phyloP scores from a whole-genome alignment of 306 rosid genomes.

The Malus sylvestris region DNA sequence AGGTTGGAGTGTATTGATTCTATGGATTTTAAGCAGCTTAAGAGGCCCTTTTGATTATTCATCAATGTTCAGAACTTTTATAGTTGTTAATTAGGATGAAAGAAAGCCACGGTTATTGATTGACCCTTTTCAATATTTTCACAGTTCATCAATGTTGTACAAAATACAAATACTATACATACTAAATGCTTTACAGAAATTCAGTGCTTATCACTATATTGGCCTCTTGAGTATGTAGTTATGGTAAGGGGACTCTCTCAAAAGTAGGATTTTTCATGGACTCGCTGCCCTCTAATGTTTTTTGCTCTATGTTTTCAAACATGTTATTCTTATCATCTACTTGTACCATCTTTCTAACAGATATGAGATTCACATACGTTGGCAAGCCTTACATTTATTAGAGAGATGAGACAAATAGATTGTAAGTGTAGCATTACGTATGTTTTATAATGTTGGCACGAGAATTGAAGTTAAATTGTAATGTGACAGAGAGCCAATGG shows the following conservation, averaged over 20 bases:
- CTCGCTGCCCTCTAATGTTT: too few relatives aligned
- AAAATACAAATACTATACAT: neutral
- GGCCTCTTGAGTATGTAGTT: neutral
- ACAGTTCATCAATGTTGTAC: neutral
- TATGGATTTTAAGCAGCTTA: constrained; percentile 40
- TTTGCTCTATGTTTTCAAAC: too few relatives aligned
- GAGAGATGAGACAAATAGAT: too few relatives aligned
- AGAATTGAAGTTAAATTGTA: too few relatives aligned
- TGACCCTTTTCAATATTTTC: neutral
- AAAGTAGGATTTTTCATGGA: too few relatives aligned
- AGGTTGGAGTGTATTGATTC: constrained; percentile 41
- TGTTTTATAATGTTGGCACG: too few relatives aligned
- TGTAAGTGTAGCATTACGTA: too few relatives aligned
- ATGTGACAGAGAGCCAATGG: too few relatives aligned
- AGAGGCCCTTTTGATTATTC: constrained; percentile 32
- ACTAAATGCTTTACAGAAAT: neutral
- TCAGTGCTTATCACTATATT: neutral
- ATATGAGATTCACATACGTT: accelerated
- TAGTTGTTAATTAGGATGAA: neutral
- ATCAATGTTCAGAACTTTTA: neutral
- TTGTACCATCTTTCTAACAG: too few relatives aligned
- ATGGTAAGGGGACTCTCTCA: too few relatives aligned
- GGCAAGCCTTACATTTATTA: too few relatives aligned
- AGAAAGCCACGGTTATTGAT: neutral
- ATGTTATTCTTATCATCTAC: too few relatives aligned